These are phyloP conservation scores for Thamnidium elegans DNA, from an alignment of 192 early-diverging fungal species.

Conservation along the genomic window DNA sequence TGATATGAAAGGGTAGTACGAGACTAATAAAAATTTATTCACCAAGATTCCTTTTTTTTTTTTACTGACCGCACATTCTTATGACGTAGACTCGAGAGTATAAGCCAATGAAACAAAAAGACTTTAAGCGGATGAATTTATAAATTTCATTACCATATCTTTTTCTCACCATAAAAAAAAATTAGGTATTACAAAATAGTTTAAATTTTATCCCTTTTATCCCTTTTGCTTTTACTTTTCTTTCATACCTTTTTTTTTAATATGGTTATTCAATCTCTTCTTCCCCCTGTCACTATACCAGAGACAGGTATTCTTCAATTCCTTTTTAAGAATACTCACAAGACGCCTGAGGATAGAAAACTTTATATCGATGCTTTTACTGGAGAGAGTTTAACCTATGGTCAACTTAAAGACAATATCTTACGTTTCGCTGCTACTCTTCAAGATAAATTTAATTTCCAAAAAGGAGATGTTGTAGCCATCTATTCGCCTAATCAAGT, in stretches of 20 bases:
- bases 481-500: constrained; percentile 36
- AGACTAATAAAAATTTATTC: too few relatives aligned
- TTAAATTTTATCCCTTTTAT: too few relatives aligned
- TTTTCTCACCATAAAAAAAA: too few relatives aligned
- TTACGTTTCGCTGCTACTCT: constrained; percentile 32
- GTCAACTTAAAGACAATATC: constrained; percentile 26
- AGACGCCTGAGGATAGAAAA: constrained; percentile 33
- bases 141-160: too few relatives aligned
- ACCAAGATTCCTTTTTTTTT: too few relatives aligned
- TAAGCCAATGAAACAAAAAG: too few relatives aligned
- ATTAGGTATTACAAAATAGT: too few relatives aligned
- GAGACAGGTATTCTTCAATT: constrained; percentile 42
- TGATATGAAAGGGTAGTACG: too few relatives aligned
- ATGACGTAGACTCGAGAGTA: too few relatives aligned
- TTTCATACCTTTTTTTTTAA: background rate
- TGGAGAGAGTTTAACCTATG: constrained; percentile 37
- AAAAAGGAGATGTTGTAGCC: constrained; percentile 25
- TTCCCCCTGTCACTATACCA: constrained; percentile 40
- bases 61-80: too few relatives aligned
- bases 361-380: constrained; percentile 43
- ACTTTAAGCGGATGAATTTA: too few relatives aligned
- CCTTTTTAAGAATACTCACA: constrained; percentile 38
- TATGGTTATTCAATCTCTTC: constrained; percentile 38
- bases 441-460: constrained; percentile 27
- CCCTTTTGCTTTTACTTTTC: background rate